Percentiles rank a stretch among this genome's conserved stretches.
Evolutionary conservation across 495 filamentous ascomycete species (phyloP).

Genomic region (Emericellopsis terricola): DNA sequence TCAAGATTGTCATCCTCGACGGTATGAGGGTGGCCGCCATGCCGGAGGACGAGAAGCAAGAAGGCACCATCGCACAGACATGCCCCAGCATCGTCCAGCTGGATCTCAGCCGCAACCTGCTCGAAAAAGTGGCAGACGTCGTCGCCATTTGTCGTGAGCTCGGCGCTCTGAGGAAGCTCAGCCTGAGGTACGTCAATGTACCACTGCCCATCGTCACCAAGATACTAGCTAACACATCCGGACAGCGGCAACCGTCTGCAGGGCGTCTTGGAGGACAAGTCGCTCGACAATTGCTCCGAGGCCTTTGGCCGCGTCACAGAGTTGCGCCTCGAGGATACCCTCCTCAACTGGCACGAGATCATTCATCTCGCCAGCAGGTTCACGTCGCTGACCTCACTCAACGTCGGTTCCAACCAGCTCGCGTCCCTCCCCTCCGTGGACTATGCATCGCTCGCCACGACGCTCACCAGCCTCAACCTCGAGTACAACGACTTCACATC

Average conservation of each 20-base stretch:
- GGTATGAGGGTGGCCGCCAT: conserved; percentile 39
- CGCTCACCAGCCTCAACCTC: conserved; percentile 41
- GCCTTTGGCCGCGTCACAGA: conserved; percentile 41
- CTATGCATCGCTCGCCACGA: conserved; percentile 25
- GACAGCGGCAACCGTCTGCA: conserved; percentile 62
- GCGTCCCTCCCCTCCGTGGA: conserved; percentile 20
- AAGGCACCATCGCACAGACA: conserved; percentile 20
- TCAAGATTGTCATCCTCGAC: conserved; percentile 71
- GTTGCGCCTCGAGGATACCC: conserved; percentile 54
- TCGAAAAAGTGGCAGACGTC: conserved; percentile 46
- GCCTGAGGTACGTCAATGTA: conserved; percentile 41
- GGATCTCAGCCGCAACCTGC: conserved; percentile 72
- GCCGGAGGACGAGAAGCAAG: conserved; percentile 14
- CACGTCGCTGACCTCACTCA: conserved; percentile 37
- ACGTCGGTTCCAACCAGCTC: conserved; percentile 28
- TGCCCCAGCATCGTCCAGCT: conserved; percentile 59
- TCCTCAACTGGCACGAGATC: conserved; percentile 58
- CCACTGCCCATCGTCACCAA: not conserved
- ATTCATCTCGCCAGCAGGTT: conserved; percentile 32
- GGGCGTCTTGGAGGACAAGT: conserved; percentile 15
- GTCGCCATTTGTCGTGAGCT: conserved; percentile 51
- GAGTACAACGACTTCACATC: conserved; percentile 57
- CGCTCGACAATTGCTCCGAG: conserved; percentile 11
- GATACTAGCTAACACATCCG: conserved; percentile 3
- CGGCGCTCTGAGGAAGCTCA: conserved; percentile 39